phyloP scores from a whole-genome alignment of 495 filamentous ascomycete genomes.

The Lentithecium fluviatile region DNA sequence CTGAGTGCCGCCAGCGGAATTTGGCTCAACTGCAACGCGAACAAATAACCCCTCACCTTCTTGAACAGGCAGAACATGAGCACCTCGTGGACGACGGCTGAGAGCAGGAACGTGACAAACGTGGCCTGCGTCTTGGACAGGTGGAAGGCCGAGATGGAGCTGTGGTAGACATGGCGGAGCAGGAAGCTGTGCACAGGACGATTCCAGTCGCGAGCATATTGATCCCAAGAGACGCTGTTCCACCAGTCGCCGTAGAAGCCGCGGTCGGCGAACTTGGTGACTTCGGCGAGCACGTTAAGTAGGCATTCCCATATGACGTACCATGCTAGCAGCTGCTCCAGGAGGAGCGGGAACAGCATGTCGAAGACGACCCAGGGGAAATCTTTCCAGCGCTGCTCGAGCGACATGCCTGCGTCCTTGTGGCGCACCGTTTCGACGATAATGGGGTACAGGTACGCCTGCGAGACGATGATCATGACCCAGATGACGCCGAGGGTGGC shows the following conservation, averaged over 20 bases:
- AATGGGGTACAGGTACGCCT: constrained; percentile 61
- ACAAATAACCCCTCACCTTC: constrained; percentile 70
- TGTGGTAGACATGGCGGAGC: constrained; percentile 72
- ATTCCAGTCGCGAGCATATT: constrained; percentile 77
- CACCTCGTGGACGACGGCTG: constrained; percentile 68
- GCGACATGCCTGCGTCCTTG: constrained; percentile 60
- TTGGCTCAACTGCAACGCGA: constrained; percentile 69
- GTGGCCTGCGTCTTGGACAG: constrained; percentile 68
- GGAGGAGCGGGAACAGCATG: constrained; percentile 70
- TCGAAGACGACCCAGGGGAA: constrained; percentile 70
- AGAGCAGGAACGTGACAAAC: constrained; percentile 69
- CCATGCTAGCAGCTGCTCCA: constrained; percentile 69
- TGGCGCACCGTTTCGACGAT: constrained; percentile 63
- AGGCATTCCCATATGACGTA: constrained; percentile 82
- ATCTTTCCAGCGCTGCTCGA: constrained; percentile 57
- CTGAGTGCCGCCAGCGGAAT: constrained; percentile 65
- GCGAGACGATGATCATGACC: constrained; percentile 56
- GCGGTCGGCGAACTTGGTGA: constrained; percentile 73
- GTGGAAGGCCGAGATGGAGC: constrained; percentile 66
- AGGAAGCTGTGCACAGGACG: constrained; percentile 69
- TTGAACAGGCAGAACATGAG: constrained; percentile 77
- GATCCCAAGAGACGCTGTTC: constrained; percentile 58
- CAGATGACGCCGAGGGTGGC: constrained; percentile 68
- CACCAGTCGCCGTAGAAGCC: constrained; percentile 74
- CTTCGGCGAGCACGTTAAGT: constrained; percentile 70